Conservation (phyloP, 306 rosid genomes). For the Rosa chinensis region DNA sequence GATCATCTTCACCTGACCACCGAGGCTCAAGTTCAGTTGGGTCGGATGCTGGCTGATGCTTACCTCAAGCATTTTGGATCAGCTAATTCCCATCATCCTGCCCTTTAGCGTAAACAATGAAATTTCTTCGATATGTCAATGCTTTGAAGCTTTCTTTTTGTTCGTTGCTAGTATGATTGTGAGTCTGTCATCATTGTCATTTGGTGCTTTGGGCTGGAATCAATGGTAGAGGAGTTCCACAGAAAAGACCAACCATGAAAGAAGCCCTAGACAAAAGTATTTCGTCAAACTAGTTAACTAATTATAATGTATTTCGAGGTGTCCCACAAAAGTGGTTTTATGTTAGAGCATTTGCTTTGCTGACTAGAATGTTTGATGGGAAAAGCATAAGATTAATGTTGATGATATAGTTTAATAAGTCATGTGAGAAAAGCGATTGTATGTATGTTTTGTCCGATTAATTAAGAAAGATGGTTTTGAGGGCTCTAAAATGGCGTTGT, state of each 20-base stretch:
- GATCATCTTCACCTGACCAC: constrained; percentile 76
- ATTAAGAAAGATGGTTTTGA: neutral
- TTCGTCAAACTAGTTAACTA: constrained; percentile 18
- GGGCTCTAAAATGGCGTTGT: no score
- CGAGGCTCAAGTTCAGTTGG: constrained; percentile 61
- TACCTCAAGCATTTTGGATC: constrained; percentile 53
- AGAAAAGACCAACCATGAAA: constrained; percentile 84
- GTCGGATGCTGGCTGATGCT: constrained; percentile 63
- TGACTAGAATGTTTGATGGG: constrained; percentile 35
- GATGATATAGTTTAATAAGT: constrained; percentile 15
- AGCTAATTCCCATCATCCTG: neutral
- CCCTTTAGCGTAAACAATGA: neutral
- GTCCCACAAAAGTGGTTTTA: constrained; percentile 13
- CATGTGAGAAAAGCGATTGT: constrained; percentile 24
- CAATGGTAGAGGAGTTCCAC: constrained; percentile 31
- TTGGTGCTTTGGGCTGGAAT: neutral
- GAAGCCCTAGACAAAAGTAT: constrained; percentile 60
- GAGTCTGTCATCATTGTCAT: neutral
- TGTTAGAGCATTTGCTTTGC: constrained; percentile 23
- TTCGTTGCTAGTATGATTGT: neutral
- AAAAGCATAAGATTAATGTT: constrained; percentile 10
- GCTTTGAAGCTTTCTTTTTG: neutral
- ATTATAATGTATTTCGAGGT: constrained; percentile 24
- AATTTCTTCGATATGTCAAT: neutral
- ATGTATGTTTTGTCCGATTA: constrained; percentile 15